phyloP scores from a whole-genome alignment of 495 filamentous ascomycete species.

The Coniosporium apollinis region DNA sequence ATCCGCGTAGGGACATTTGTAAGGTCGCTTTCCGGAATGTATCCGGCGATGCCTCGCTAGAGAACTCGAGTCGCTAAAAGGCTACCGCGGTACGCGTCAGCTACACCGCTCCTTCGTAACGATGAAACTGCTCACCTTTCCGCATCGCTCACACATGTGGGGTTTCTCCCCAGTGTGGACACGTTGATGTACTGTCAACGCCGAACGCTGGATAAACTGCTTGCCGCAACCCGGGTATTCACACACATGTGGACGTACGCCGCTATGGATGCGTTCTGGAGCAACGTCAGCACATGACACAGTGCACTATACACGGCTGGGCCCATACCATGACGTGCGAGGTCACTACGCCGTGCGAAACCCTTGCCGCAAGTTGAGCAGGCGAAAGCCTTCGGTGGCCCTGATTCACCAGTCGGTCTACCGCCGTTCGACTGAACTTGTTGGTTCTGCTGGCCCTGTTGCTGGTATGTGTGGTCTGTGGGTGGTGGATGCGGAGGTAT shows the following conservation, averaged over 20 bases:
- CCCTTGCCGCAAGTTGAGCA: slow-evolving; percentile 82
- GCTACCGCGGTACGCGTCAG: slow-evolving; percentile 35
- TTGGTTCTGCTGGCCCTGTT: slow-evolving; percentile 20
- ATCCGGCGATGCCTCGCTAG: slow-evolving; percentile 86
- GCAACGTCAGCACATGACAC: slow-evolving; percentile 19
- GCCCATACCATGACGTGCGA: slow-evolving; percentile 86
- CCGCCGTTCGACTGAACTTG: slow-evolving; percentile 14
- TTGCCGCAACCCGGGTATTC: slow-evolving; percentile 81
- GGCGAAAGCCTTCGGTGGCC: slow-evolving; percentile 66
- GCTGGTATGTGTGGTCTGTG: slow-evolving; percentile 21
- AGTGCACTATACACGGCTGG: too few relatives aligned
- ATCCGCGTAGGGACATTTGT: slow-evolving; percentile 93
- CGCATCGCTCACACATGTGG: slow-evolving; percentile 92
- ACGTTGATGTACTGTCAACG: slow-evolving; percentile 83
- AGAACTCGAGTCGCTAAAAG: slow-evolving; percentile 97
- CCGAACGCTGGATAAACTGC: slow-evolving; percentile 96
- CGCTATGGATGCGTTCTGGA: slow-evolving; percentile 87
- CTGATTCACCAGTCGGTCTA: slow-evolving; percentile 28
- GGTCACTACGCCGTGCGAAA: slow-evolving; percentile 86
- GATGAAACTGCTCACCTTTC: slow-evolving; percentile 49
- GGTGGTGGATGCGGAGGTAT: slow-evolving; percentile 11
- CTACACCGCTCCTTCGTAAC: slow-evolving; percentile 1
- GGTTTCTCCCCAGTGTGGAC: slow-evolving; percentile 98
- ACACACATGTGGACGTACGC: slow-evolving; percentile 81
- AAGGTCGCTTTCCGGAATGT: slow-evolving; percentile 88